phyloP scores from a whole-genome alignment of 768 basidiomycete genomes.

The Russula sp. region DNA sequence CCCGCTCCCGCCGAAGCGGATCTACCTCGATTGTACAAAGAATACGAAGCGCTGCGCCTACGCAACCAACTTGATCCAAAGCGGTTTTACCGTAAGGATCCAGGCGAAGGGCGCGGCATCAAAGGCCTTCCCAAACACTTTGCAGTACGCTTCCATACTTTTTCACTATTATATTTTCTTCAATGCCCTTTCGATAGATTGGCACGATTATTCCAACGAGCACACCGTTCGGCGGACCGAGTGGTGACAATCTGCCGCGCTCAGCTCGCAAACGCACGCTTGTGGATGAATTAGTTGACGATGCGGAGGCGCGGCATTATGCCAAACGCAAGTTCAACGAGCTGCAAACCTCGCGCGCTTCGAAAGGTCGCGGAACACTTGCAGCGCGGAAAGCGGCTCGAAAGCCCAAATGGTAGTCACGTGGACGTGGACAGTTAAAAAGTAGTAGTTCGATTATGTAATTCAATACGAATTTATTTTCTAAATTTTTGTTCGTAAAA shows the following conservation, averaged over 20 bases:
- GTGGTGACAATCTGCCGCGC: slow-evolving; percentile 66
- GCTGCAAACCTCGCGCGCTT: slow-evolving; percentile 62
- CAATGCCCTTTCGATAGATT: slow-evolving; percentile 47
- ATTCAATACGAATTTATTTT: background rate
- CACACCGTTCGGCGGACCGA: slow-evolving; percentile 69
- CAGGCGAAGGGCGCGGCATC: slow-evolving; percentile 79
- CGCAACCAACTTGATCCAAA: slow-evolving; percentile 93
- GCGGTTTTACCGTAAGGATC: slow-evolving; percentile 84
- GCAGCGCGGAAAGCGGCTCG: slow-evolving; percentile 59
- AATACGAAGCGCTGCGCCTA: slow-evolving; percentile 83
- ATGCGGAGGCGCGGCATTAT: slow-evolving; percentile 80
- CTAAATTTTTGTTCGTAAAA: no score
- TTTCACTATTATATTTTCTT: slow-evolving; percentile 17
- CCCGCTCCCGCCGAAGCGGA: slow-evolving; percentile 80
- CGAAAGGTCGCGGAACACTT: slow-evolving; percentile 69
- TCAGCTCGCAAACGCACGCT: slow-evolving; percentile 74
- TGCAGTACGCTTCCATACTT: slow-evolving; percentile 52
- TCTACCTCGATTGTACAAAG: slow-evolving; percentile 72
- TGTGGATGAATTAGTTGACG: slow-evolving; percentile 86
- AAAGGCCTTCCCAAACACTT: slow-evolving; percentile 87
- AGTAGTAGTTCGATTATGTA: slow-evolving; percentile 10
- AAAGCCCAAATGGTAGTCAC: slow-evolving; percentile 61
- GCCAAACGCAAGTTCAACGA: slow-evolving; percentile 91
- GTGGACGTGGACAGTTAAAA: no score
- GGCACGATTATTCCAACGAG: slow-evolving; percentile 70